These are phyloP conservation scores for Alternaria longipes DNA, from an alignment of 2,329 filamentous ascomycete genomes.

Conservation along the genomic window DNA sequence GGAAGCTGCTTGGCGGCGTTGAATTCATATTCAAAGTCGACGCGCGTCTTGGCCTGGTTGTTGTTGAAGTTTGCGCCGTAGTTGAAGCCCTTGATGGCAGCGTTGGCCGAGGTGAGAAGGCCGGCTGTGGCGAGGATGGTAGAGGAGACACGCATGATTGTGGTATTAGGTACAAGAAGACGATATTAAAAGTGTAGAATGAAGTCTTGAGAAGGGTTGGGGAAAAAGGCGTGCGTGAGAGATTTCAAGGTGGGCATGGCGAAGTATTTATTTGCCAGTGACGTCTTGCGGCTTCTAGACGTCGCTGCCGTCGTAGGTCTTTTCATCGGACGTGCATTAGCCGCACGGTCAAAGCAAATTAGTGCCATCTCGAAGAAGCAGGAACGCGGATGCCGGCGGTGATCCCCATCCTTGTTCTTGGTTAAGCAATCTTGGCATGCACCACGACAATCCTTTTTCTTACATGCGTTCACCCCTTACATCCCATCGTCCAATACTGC, in stretches of 20 bases:
- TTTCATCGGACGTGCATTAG: conserved; percentile 27
- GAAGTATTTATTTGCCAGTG: conserved; percentile 30
- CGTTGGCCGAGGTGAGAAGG: conserved; percentile 52
- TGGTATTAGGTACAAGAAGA: conserved; percentile 8
- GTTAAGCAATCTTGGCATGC: conserved; percentile 2
- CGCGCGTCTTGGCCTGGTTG: conserved; percentile 66
- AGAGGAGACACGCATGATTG: conserved; percentile 47
- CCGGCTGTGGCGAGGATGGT: conserved; percentile 50
- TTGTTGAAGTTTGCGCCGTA: conserved; percentile 72
- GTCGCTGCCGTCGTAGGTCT: conserved; percentile 13
- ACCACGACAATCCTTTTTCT: neutral
- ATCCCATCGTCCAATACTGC: neutral
- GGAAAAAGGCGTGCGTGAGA: conserved; percentile 7
- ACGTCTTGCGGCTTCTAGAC: conserved; percentile 23
- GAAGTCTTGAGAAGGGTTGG: conserved; percentile 1
- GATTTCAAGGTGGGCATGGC: conserved; percentile 10
- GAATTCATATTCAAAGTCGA: conserved; percentile 77
- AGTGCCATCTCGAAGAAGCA: conserved; percentile 20
- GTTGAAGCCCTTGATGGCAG: conserved; percentile 70
- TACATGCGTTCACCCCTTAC: neutral
- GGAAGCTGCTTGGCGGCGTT: conserved; percentile 69
- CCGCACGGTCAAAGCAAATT: conserved; percentile 27
- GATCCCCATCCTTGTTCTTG: neutral
- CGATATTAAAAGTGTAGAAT: conserved; percentile 17
- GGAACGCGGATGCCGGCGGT: conserved; percentile 11